Percentiles rank a stretch among this genome's conserved stretches.
These are phyloP conservation scores for Setomelanomma holmii DNA, from an alignment of 2,329 filamentous ascomycete species.

Conservation along the genomic window DNA sequence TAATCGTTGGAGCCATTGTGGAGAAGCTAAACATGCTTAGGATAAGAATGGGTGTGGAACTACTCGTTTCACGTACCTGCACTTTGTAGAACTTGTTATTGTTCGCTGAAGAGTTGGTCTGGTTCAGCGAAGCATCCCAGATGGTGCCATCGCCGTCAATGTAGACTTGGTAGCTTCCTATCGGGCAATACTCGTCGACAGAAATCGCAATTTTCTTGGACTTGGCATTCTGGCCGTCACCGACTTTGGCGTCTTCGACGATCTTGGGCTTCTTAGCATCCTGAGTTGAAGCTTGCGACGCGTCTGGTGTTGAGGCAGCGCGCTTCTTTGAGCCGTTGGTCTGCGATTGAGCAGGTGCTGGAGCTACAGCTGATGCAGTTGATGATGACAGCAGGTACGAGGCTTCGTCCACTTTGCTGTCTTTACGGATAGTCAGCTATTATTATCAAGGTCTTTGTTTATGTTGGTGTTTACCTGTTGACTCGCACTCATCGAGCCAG, in stretches of 20 bases:
- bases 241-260: slow-evolving; percentile 44
- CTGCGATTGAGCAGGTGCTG: slow-evolving; percentile 11
- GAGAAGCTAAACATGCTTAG: slow-evolving; percentile 33
- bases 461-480: slow-evolving; percentile 40
- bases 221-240: slow-evolving; percentile 55
- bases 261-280: slow-evolving; percentile 32
- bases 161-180: slow-evolving; percentile 61
- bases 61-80: slow-evolving; percentile 58
- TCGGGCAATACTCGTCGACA: slow-evolving; percentile 55
- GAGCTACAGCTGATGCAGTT: slow-evolving; percentile 6
- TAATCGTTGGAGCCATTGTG: slow-evolving; percentile 50
- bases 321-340: slow-evolving; percentile 40
- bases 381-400: slow-evolving; percentile 43
- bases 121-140: slow-evolving; percentile 80
- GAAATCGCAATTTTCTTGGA: slow-evolving; percentile 53
- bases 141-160: slow-evolving; percentile 71
- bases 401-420: slow-evolving; percentile 47
- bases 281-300: slow-evolving; percentile 17
- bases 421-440: slow-evolving; percentile 7
- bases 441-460: neutral
- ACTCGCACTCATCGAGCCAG: slow-evolving; percentile 68
- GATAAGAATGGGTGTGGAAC: slow-evolving; percentile 2
- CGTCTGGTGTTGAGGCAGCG: slow-evolving; percentile 28
- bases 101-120: slow-evolving; percentile 74
- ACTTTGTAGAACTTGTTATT: slow-evolving; percentile 86